A percentile compares a stretch with the other conserved stretches of the same genome.
phyloP scores from a whole-genome alignment of 768 basidiomycete species.

The Infundibulicybe gibba region DNA sequence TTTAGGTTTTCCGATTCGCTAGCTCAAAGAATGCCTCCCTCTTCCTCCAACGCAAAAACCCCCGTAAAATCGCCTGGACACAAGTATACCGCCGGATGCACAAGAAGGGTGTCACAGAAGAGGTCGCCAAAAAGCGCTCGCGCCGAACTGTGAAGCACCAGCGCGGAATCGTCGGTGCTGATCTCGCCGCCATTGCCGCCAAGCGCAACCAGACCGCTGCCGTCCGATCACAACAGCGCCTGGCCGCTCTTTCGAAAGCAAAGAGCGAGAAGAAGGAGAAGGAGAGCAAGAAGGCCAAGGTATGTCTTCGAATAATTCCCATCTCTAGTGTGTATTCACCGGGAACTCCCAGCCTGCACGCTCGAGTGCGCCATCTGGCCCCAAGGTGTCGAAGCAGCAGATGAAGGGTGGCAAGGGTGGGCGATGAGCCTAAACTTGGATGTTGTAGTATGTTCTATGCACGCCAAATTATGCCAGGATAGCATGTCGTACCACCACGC shows the following conservation, averaged over 20 bases:
- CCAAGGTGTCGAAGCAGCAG: conserved; percentile 93
- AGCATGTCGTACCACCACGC: too few species aligned
- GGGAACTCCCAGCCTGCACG: conserved; percentile 46
- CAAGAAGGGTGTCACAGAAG: conserved; percentile 99
- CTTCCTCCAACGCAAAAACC: conserved; percentile 99
- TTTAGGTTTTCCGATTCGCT: conserved; percentile 92
- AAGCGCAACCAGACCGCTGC: conserved; percentile 90
- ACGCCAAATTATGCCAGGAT: too few species aligned
- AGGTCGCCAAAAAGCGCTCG: conserved; percentile 98
- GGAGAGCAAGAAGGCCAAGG: conserved; percentile 88
- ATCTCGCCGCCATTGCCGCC: conserved; percentile 87
- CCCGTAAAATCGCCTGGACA: conserved; percentile 99
- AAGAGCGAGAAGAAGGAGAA: conserved; percentile 97
- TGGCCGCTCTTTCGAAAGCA: conserved; percentile 88
- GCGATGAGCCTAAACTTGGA: conserved; percentile 39
- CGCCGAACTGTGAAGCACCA: conserved; percentile 97
- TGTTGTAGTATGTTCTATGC: background rate
- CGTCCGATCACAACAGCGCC: conserved; percentile 73
- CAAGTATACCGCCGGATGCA: conserved; percentile 93
- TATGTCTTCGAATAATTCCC: conserved; percentile 24
- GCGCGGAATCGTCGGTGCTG: conserved; percentile 97
- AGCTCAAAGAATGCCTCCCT: conserved; percentile 92
- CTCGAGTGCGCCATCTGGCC: conserved; percentile 50
- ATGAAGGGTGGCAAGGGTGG: conserved; percentile 90
- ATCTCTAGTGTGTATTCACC: conserved; percentile 3